Evolutionary conservation across 2,329 filamentous ascomycete genomes (phyloP).

Genomic region (Cordyceps militaris): DNA sequence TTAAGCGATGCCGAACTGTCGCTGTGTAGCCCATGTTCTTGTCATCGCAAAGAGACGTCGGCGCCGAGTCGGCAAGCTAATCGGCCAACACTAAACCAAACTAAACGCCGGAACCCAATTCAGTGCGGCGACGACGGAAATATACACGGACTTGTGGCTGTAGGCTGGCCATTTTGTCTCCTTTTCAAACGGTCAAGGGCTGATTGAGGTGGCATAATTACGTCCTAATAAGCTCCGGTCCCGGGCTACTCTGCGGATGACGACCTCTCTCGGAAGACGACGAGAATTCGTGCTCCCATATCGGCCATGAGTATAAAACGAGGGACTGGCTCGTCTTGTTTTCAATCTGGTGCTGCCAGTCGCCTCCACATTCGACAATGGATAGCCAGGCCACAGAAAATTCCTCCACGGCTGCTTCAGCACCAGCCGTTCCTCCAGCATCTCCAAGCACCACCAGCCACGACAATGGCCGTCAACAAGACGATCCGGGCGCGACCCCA

Average conservation of each 20-base stretch:
- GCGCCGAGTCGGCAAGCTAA: constrained; percentile 7
- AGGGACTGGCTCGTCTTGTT: not conserved
- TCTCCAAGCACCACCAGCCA: not conserved
- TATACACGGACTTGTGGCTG: not conserved
- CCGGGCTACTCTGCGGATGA: not conserved
- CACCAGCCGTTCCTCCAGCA: not conserved
- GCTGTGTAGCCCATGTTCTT: too few relatives aligned
- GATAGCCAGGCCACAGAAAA: not conserved
- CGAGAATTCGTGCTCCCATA: not conserved
- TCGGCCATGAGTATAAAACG: not conserved
- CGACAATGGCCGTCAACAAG: too few relatives aligned
- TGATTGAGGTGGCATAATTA: not conserved
- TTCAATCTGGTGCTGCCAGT: not conserved
- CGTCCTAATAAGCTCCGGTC: not conserved
- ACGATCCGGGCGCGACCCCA: too few relatives aligned
- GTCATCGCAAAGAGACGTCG: too few relatives aligned
- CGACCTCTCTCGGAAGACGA: not conserved
- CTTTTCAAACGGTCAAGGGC: not conserved
- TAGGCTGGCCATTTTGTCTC: not conserved
- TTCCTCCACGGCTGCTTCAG: not conserved
- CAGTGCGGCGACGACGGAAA: not conserved
- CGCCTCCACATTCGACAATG: not conserved
- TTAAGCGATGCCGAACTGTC: too few relatives aligned
- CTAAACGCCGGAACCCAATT: not conserved
- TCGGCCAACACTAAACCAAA: not conserved